Base-by-base conservation (phyloP, 2,329 filamentous ascomycete species). In the Cryphonectria naterciae region DNA sequence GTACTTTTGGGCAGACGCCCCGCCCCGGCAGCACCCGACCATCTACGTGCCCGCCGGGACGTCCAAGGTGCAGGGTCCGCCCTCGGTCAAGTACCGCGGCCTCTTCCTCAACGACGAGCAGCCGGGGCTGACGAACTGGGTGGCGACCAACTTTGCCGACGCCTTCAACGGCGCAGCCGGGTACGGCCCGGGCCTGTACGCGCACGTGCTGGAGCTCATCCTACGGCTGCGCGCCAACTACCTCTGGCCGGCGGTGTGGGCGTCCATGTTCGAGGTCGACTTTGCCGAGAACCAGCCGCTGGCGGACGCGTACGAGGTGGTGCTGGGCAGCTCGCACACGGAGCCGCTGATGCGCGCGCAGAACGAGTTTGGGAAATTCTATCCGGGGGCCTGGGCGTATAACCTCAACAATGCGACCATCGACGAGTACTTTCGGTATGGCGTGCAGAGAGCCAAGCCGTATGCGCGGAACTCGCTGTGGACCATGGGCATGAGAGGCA, bases 81-180 rank as follows among this genome's bases (percentile, higher is more conserved):
- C 91, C 1, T 85, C 85, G 0, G 87, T 93, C 74, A 90, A 89
- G 76, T 92, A 92, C 77, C 86, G 91, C 22, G 91, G 90, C 2
- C 85, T 92, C 77, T 93, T 92, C 81, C 81, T 93, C 77, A 92
- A 92, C 76, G 90, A 93, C 70, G 90, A 93, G 77, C 88, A 89
- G 67, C 91, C 91, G 0, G 88, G 87, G 1, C 79, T 92, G 62
- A 92, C 91, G 0, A 89, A 88, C 73, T 93, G 90, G 89, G 85
- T 92, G 8, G 79, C 80, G 69, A 77, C 35, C 41, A 83, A 80
- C 74, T 85, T 80, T 75, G 74, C 78, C 7, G 80, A 84, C 69
- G 84, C 83, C 0, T 81, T 80, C n/a, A 83, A 82, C 70, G 81
- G 84, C 46, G 81, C 82, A 3, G 72, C 80, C 6, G 85, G 84